These are phyloP conservation scores for Lonicera japonica DNA, from an alignment of 129 eudicot genomes.

Conservation along the genomic window DNA sequence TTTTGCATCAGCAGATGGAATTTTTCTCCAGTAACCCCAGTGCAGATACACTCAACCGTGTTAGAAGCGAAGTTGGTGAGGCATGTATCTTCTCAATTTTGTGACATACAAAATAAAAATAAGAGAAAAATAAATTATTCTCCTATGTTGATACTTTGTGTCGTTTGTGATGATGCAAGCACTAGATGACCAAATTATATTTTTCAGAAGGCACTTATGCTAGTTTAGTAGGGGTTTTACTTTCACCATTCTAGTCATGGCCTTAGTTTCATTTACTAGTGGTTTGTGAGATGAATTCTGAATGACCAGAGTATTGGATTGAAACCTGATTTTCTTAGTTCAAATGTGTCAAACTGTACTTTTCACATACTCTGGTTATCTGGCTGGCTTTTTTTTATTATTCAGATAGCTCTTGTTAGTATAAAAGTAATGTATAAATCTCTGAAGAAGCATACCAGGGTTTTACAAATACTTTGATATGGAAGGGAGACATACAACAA, in stretches of 20 bases:
- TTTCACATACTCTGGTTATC: not conserved
- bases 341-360: not conserved
- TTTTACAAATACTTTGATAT: too few species aligned
- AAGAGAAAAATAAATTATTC: too few species aligned
- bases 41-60: conserved; percentile 93
- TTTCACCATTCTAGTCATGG: too few species aligned
- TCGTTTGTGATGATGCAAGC: not conserved
- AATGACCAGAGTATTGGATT: too few species aligned
- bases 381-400: too few species aligned
- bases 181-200: not conserved
- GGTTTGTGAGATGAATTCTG: too few species aligned
- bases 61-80: conserved; percentile 95
- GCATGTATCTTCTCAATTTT: conserved; percentile 36
- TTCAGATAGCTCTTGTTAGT: too few species aligned
- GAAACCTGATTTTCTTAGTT: not conserved
- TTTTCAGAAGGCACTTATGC: not conserved
- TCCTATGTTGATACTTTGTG: not conserved
- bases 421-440: too few species aligned
- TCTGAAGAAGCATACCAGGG: too few species aligned
- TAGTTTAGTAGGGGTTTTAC: too few species aligned
- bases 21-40: conserved; percentile 93
- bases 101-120: not conserved
- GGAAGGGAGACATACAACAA: too few species aligned
- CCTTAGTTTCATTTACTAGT: too few species aligned
- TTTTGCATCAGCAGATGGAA: conserved; percentile 98